Base-by-base conservation (phyloP, 306 rosid genomes). In the Gastrolobium villosum region DNA sequence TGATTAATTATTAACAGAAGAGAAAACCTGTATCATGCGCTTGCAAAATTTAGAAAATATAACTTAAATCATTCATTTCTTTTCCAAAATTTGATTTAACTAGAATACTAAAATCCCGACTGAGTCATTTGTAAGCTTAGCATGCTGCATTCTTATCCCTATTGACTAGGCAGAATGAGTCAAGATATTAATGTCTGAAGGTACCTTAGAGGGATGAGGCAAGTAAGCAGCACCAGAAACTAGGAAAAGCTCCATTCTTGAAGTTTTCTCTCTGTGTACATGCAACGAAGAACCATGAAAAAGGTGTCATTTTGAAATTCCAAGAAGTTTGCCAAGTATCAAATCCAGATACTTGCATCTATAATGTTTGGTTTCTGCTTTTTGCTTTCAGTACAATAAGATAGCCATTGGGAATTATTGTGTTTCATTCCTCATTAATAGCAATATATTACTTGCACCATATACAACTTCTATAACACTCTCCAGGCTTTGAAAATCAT, bases 191-290 rank as follows among this genome's bases (percentile, higher is more conserved):
- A 14, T 44, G 37, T 62, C 40, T 50, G 57, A 78, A 75, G 64
- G 74, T 84, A 90, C 96, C 97, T 83, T 88, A 13, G 92, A 81
- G 79, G 96, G 91, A 89, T 86, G 91, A 13, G 88, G 90, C 86
- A 90, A 76, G 76, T 53, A 83, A 49, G 90, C 92, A 85, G 86
- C 96, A 50, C 89, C 87, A 54, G 88, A 84, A 49, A 77, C 61
- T 31, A 89, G 75, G 76, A 72, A 68, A 61, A 87, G 79, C 68
- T 81, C 79, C 0, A 78, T 37, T 40, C 79, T 78, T 56, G 79
- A 65, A 56, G 45, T 14, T 49, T 75, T 53, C 65, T 62, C 85
- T 86, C 97, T 92, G 87, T 50, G 34, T 30, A 69, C 41, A 76
- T 59, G 60, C 43, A 81, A 84, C 26, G 8, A 70, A 78, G 56